Conservation (phyloP, 129 eudicot genomes). For the Ambrosia artemisiifolia region DNA sequence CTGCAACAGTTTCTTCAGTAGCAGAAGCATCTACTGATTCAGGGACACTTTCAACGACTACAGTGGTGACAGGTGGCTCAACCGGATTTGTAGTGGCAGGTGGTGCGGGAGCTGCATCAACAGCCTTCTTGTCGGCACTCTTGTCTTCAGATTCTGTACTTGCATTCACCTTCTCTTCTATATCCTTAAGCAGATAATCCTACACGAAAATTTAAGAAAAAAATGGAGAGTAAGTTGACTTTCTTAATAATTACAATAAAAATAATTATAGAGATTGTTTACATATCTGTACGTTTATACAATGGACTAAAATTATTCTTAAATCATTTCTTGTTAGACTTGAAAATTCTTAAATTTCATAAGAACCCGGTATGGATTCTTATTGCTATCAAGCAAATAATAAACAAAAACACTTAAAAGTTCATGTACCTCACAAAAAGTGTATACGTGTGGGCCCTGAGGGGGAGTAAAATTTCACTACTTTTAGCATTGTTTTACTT, state of each 20-base stretch:
- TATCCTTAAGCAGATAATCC: constrained; percentile 67
- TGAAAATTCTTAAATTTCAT: not conserved
- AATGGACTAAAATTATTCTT: not conserved
- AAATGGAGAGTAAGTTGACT: not conserved
- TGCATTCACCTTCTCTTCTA: constrained; percentile 39
- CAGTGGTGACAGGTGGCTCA: constrained; percentile 41
- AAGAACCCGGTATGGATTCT: not conserved
- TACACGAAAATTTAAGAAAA: constrained; percentile 20
- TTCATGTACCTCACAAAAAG: no score
- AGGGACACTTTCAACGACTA: constrained; percentile 34
- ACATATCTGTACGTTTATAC: not conserved
- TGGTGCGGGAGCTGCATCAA: constrained; percentile 33
- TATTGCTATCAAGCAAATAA: not conserved
- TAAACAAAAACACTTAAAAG: not conserved
- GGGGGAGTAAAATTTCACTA: no score
- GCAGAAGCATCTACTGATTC: constrained; percentile 34
- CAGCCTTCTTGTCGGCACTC: constrained; percentile 27
- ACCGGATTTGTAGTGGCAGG: constrained; percentile 36
- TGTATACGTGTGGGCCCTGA: no score
- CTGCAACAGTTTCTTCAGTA: constrained; percentile 43
- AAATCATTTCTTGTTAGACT: not conserved
- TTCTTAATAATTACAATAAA: not conserved
- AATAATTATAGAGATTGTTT: not conserved
- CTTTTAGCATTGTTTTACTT: no score
- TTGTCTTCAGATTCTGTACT: constrained; percentile 44